Evolutionary conservation across 2,329 filamentous ascomycete species (phyloP).

Genomic region (Colletotrichum eremochloae): DNA sequence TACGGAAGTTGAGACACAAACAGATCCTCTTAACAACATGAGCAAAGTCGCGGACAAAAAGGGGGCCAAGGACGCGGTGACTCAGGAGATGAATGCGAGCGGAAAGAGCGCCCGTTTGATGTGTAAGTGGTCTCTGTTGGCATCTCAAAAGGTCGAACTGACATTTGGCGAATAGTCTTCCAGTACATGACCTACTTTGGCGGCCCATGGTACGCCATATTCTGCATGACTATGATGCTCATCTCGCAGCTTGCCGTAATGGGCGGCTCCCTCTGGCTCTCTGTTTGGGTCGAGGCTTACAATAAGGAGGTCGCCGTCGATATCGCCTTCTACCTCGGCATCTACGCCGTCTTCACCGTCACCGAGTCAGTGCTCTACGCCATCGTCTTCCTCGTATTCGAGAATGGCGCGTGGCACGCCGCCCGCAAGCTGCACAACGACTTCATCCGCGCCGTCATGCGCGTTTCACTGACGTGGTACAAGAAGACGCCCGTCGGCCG

Average conservation of each 20-base stretch:
- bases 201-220: slow-evolving; percentile 57
- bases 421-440: slow-evolving; percentile 65
- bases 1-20: slow-evolving; percentile 48
- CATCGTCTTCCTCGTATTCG: slow-evolving; percentile 61
- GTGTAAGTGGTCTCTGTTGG: slow-evolving; percentile 50
- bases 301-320: slow-evolving; percentile 58
- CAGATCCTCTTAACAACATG: slow-evolving; percentile 48
- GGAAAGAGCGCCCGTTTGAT: slow-evolving; percentile 60
- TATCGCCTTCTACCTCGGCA: slow-evolving; percentile 65
- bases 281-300: slow-evolving; percentile 67
- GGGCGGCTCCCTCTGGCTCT: slow-evolving; percentile 62
- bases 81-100: slow-evolving; percentile 62
- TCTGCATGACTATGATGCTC: slow-evolving; percentile 56
- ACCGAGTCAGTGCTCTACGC: slow-evolving; percentile 59
- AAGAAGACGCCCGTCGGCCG: slow-evolving; percentile 66
- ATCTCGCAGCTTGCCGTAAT: slow-evolving; percentile 58
- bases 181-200: slow-evolving; percentile 67
- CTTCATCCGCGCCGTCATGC: slow-evolving; percentile 65
- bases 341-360: slow-evolving; percentile 63
- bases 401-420: slow-evolving; percentile 69
- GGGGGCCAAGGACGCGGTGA: slow-evolving; percentile 57
- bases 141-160: slow-evolving; percentile 27
- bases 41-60: slow-evolving; percentile 54
- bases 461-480: slow-evolving; percentile 69
- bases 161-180: slow-evolving; percentile 52